Percentiles rank a stretch among this genome's conserved stretches.
These are phyloP conservation scores for Trichosporon sp. DNA, from an alignment of 1,284 basidiomycete species.

Conservation along the genomic window DNA sequence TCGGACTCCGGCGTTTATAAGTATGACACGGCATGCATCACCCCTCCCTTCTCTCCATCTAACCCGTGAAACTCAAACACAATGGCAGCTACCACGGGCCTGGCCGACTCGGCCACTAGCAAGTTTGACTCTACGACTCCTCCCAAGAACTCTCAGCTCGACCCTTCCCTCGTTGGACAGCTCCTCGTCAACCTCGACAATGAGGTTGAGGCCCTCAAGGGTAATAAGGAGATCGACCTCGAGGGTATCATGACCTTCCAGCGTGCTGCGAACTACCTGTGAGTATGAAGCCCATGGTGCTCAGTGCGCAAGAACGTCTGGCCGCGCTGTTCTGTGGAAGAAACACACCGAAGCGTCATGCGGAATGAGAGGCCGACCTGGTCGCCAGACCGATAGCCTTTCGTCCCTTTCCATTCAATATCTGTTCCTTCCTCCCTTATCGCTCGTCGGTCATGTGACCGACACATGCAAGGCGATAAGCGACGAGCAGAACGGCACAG, in stretches of 20 bases:
- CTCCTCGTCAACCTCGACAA: constrained; percentile 56
- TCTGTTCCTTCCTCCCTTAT: too few relatives aligned
- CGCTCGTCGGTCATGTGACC: too few relatives aligned
- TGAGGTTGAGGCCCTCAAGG: constrained; percentile 40
- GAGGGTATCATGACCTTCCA: constrained; percentile 57
- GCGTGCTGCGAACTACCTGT: constrained; percentile 54
- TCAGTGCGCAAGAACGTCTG: neutral
- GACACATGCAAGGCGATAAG: too few relatives aligned
- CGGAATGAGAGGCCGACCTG: too few relatives aligned
- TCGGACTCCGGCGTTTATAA: neutral
- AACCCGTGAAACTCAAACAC: constrained; percentile 15
- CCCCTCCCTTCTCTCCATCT: neutral
- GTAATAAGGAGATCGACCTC: constrained; percentile 43
- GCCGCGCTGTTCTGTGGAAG: neutral
- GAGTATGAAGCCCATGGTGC: constrained; percentile 28
- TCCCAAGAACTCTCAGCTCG: constrained; percentile 53
- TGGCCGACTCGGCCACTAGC: constrained; percentile 41
- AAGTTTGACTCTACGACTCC: constrained; percentile 51
- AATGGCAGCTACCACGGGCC: constrained; percentile 46
- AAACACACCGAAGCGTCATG: too few relatives aligned
- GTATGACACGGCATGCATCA: constrained; percentile 1
- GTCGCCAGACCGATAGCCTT: too few relatives aligned
- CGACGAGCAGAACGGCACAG: neutral
- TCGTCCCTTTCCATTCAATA: too few relatives aligned
- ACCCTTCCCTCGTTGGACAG: constrained; percentile 43